A percentile compares a stretch with the other conserved stretches of the same genome.
Evolutionary conservation across 768 basidiomycete genomes (phyloP).

Genomic region (Russula sp.): DNA sequence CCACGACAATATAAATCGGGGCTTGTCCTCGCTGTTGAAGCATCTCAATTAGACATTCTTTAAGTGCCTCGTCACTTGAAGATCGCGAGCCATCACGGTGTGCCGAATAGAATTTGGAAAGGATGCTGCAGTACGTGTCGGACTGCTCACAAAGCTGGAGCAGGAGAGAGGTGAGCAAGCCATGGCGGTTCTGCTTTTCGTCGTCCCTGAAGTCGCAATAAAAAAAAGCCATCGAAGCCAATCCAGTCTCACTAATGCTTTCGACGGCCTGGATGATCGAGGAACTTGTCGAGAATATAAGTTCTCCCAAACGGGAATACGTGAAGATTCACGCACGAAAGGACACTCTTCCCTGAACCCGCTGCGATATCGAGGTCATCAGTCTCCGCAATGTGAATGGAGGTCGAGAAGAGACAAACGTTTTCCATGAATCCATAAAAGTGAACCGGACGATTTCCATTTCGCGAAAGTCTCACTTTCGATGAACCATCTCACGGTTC

Average conservation of each 20-base stretch:
- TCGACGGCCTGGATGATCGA: not conserved
- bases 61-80: not conserved
- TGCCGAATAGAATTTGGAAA: not conserved
- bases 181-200: not conserved
- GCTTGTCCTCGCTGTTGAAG: not conserved
- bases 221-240: not conserved
- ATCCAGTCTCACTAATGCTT: not conserved
- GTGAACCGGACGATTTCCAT: not conserved
- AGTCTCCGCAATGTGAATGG: not conserved
- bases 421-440: too few relatives aligned
- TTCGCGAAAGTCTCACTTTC: not conserved
- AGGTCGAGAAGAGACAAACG: not conserved
- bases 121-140: not conserved
- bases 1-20: not conserved
- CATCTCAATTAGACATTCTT: not conserved
- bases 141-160: not conserved
- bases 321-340: not conserved
- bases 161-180: not conserved
- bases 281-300: not conserved
- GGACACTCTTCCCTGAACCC: not conserved
- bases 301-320: too few relatives aligned
- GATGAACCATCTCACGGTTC: not conserved
- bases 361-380: not conserved
- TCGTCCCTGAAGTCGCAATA: not conserved
- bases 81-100: not conserved